These are phyloP conservation scores for Neolentinus lepideus DNA, from an alignment of 1,284 basidiomycete species.

Conservation along the genomic window DNA sequence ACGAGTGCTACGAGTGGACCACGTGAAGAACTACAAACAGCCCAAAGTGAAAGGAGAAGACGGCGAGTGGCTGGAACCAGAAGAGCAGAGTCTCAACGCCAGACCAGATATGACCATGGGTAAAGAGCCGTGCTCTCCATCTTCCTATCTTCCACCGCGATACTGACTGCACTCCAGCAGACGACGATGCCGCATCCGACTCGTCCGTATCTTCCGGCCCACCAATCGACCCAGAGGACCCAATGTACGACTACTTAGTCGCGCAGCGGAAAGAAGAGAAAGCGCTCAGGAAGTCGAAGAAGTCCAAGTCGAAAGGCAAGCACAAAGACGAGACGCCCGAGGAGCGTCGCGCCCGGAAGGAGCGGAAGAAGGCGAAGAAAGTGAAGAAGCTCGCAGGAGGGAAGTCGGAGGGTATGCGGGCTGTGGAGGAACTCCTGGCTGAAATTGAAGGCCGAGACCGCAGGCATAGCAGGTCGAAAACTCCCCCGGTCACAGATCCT, in stretches of 20 bases:
- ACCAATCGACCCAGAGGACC: conserved; percentile 90
- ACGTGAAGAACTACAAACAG: conserved; percentile 92
- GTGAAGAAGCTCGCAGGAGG: conserved; percentile 32
- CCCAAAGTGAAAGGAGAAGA: conserved; percentile 75
- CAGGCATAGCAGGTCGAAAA: background rate
- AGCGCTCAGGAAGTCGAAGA: conserved; percentile 51
- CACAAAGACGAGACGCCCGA: conserved; percentile 74
- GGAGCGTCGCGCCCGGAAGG: conserved; percentile 63
- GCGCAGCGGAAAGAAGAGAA: conserved; percentile 65
- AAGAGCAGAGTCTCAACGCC: conserved; percentile 82
- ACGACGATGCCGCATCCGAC: conserved; percentile 48
- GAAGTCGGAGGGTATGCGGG: conserved; percentile 36
- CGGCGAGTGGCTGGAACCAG: conserved; percentile 84
- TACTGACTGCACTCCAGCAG: conserved; percentile 18
- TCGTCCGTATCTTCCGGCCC: conserved; percentile 61
- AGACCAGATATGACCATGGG: conserved; percentile 66
- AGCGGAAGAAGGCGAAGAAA: conserved; percentile 54
- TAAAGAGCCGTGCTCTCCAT: conserved; percentile 24
- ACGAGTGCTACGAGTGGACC: conserved; percentile 86
- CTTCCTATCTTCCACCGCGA: background rate
- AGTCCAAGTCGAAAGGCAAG: conserved; percentile 44
- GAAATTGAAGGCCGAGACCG: conserved; percentile 19
- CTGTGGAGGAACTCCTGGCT: conserved; percentile 41
- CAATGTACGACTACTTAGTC: conserved; percentile 90
- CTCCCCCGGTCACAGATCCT: background rate